These are phyloP conservation scores for Aspergillus carbonarius DNA, from an alignment of 2,329 filamentous ascomycete species.

Conservation along the genomic window DNA sequence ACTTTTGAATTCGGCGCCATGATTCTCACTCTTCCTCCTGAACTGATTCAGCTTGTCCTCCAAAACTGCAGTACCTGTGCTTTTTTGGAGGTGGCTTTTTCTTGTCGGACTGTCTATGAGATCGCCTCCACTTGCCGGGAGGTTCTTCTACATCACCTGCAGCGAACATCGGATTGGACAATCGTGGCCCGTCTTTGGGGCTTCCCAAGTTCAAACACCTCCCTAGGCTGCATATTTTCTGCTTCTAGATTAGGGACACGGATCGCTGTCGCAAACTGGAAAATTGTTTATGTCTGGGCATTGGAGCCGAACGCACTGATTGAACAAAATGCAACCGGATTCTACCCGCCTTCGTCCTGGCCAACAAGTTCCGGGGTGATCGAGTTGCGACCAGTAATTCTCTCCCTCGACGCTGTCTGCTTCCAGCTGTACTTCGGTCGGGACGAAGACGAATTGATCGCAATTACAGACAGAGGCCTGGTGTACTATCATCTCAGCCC, in stretches of 20 bases:
- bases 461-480: constrained; percentile 44
- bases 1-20: constrained; percentile 16
- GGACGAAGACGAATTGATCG: constrained; percentile 40
- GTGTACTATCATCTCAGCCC: constrained; percentile 40
- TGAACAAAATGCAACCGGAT: constrained; percentile 27
- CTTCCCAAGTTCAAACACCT: constrained; percentile 35
- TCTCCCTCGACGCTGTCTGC: constrained; percentile 39
- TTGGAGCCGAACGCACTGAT: constrained; percentile 39
- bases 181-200: constrained; percentile 39
- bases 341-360: constrained; percentile 34
- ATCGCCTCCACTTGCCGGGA: constrained; percentile 37
- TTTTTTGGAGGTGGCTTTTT: constrained; percentile 39
- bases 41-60: constrained; percentile 42
- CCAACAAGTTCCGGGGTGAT: constrained; percentile 21
- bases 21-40: constrained; percentile 39
- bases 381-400: constrained; percentile 33
- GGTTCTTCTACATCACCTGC: constrained; percentile 38
- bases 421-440: constrained; percentile 37
- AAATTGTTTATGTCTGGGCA: constrained; percentile 42
- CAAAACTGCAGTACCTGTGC: constrained; percentile 32
- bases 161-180: constrained; percentile 37
- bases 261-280: constrained; percentile 45
- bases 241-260: constrained; percentile 37
- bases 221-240: constrained; percentile 40
- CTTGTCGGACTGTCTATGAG: constrained; percentile 36